Conservation (phyloP, 768 basidiomycete species). For the Russula sp. region DNA sequence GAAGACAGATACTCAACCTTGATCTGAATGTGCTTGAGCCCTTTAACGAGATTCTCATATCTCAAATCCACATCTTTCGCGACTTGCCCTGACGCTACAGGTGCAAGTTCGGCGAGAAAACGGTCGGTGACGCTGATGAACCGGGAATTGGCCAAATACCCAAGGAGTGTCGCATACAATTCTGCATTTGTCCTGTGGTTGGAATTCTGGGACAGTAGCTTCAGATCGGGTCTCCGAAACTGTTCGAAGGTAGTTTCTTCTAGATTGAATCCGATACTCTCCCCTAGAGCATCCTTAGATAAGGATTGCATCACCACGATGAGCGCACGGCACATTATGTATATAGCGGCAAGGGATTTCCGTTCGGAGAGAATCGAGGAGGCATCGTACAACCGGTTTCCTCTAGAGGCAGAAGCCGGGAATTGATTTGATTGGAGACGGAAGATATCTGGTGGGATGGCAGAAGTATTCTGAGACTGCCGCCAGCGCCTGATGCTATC, state of each 20-base stretch:
- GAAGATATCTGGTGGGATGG: constrained; percentile 42
- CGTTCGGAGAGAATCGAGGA: constrained; percentile 57
- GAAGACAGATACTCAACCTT: constrained; percentile 42
- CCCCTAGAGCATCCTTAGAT: constrained; percentile 72
- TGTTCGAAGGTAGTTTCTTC: constrained; percentile 88
- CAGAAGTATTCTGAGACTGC: constrained; percentile 62
- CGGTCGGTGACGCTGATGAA: constrained; percentile 92
- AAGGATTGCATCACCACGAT: constrained; percentile 69
- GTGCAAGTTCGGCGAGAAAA: constrained; percentile 73
- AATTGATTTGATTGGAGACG: constrained; percentile 43
- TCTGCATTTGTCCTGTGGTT: constrained; percentile 82
- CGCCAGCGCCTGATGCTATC: constrained; percentile 88
- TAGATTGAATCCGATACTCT: constrained; percentile 69
- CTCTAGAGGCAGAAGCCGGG: constrained; percentile 27
- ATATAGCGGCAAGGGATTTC: constrained; percentile 77
- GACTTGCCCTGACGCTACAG: constrained; percentile 68
- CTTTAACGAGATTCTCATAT: constrained; percentile 80
- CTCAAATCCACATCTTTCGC: constrained; percentile 75
- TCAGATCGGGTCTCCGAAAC: constrained; percentile 65
- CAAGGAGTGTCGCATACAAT: constrained; percentile 77
- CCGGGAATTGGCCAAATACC: constrained; percentile 75
- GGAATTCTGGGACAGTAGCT: constrained; percentile 55
- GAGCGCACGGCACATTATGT: constrained; percentile 85
- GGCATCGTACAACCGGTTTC: constrained; percentile 41
- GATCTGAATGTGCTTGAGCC: constrained; percentile 75